Evolutionary conservation across 108 stramenopile genomes (phyloP).

Genomic region (Mediolabrus comicus): DNA sequence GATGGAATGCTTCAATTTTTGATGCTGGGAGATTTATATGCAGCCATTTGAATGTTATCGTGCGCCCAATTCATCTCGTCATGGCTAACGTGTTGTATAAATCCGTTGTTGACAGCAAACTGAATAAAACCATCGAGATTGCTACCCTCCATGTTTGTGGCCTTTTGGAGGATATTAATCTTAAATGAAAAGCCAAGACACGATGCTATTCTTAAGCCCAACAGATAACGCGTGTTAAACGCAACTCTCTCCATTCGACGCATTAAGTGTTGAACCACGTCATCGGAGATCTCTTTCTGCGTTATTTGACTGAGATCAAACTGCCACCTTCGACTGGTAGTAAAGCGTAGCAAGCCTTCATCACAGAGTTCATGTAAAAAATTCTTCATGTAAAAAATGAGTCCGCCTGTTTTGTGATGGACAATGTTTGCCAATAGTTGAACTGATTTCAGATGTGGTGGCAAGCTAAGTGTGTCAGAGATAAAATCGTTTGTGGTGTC

Average conservation of each 20-base stretch:
- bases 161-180: conserved; percentile 5
- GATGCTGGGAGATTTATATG: conserved; percentile 4
- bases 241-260: conserved; percentile 4
- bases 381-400: conserved; percentile 10
- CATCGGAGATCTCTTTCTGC: conserved; percentile 5
- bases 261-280: conserved; percentile 6
- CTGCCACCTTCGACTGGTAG: conserved; percentile 10
- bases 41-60: conserved; percentile 22
- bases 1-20: background rate
- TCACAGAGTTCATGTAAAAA: conserved; percentile 27
- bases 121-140: conserved; percentile 1
- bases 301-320: conserved; percentile 12
- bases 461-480: conserved; percentile 22
- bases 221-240: background rate
- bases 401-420: conserved; percentile 19
- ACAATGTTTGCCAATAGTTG: conserved; percentile 7
- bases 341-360: conserved; percentile 19
- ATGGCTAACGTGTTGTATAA: conserved; percentile 7
- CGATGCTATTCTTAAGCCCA: conserved; percentile 23
- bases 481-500: conserved; percentile 10
- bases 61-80: conserved; percentile 5
- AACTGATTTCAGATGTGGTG: background rate
- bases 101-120: conserved; percentile 1
- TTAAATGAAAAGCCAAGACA: conserved; percentile 26
- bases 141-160: background rate